phyloP scores from a whole-genome alignment of 441 rosid genomes.

The Macaranga tanarius region DNA sequence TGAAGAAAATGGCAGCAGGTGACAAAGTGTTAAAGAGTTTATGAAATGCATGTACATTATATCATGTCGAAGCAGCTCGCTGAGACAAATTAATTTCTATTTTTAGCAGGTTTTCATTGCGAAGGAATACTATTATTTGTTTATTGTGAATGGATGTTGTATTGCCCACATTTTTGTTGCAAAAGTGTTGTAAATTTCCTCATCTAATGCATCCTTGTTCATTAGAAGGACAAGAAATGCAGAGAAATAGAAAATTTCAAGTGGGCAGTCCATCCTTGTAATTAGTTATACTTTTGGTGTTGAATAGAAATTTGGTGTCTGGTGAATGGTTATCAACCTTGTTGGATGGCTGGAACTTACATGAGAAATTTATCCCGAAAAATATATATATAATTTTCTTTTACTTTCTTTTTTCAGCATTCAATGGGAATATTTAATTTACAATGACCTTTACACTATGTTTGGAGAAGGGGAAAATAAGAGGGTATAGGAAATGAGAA shows the following conservation, averaged over 20 bases:
- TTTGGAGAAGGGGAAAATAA: no score
- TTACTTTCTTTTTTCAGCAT: background rate
- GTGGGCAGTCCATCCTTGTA: slow-evolving; percentile 18
- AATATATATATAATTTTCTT: no score
- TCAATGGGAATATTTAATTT: background rate
- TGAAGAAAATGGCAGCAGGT: slow-evolving; percentile 40
- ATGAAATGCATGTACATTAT: slow-evolving; percentile 36
- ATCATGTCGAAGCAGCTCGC: slow-evolving; percentile 55
- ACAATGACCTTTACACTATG: background rate
- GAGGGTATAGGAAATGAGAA: no score
- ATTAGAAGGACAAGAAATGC: slow-evolving; percentile 7
- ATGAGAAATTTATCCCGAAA: no score
- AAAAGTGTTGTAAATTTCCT: slow-evolving; percentile 18
- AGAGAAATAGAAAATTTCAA: slow-evolving; percentile 6
- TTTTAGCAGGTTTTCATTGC: slow-evolving; percentile 23
- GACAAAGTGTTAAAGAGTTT: slow-evolving; percentile 18
- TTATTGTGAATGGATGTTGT: slow-evolving; percentile 17
- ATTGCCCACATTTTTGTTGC: slow-evolving; percentile 30
- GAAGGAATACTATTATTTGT: slow-evolving; percentile 21
- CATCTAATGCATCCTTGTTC: slow-evolving; percentile 15
- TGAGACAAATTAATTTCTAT: slow-evolving; percentile 36
- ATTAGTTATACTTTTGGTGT: background rate
- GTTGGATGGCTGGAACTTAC: background rate
- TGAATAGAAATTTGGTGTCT: slow-evolving; percentile 10
- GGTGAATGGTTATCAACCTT: background rate